Evolutionary conservation across 1,139 yeast genomes (phyloP).

Genomic region (Debaryomycetaceae sp.): DNA sequence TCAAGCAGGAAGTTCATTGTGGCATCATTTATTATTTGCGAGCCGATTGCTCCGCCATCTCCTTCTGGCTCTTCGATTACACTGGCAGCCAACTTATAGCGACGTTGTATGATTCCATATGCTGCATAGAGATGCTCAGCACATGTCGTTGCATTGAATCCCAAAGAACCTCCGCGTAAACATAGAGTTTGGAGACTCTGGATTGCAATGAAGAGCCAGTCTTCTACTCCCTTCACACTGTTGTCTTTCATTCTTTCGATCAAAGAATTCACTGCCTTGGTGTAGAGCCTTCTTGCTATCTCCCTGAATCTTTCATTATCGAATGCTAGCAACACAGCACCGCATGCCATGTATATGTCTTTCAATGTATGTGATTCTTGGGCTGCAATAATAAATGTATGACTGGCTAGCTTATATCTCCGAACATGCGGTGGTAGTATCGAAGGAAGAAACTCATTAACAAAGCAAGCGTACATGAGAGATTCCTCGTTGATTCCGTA

Average conservation of each 20-base stretch:
- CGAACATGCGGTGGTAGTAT: slow-evolving; percentile 2
- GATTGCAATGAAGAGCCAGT: slow-evolving; percentile 4
- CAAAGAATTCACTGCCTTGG: slow-evolving; percentile 1
- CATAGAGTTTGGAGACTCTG: slow-evolving; percentile 4
- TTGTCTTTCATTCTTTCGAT: slow-evolving; percentile 1
- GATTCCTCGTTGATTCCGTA: neutral
- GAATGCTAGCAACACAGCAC: slow-evolving; percentile 5
- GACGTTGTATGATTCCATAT: slow-evolving; percentile 2
- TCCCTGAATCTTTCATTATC: slow-evolving; percentile 1
- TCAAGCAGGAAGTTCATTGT: neutral
- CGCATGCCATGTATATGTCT: slow-evolving; percentile 3
- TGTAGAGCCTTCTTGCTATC: slow-evolving; percentile 1
- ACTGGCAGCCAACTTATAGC: neutral
- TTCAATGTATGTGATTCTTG: neutral
- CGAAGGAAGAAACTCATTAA: slow-evolving; percentile 3
- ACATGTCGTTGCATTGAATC: slow-evolving; percentile 3
- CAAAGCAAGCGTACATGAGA: slow-evolving; percentile 1
- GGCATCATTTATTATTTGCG: neutral
- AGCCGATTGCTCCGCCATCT: neutral
- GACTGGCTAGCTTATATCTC: neutral
- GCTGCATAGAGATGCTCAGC: slow-evolving; percentile 4
- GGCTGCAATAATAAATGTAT: slow-evolving; percentile 1
- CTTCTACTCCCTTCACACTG: slow-evolving; percentile 1
- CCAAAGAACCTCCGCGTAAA: slow-evolving; percentile 1
- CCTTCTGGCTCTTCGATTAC: neutral